Evolutionary conservation across 2,329 filamentous ascomycete genomes (phyloP).

Genomic region (Apiospora kogelbergensis): DNA sequence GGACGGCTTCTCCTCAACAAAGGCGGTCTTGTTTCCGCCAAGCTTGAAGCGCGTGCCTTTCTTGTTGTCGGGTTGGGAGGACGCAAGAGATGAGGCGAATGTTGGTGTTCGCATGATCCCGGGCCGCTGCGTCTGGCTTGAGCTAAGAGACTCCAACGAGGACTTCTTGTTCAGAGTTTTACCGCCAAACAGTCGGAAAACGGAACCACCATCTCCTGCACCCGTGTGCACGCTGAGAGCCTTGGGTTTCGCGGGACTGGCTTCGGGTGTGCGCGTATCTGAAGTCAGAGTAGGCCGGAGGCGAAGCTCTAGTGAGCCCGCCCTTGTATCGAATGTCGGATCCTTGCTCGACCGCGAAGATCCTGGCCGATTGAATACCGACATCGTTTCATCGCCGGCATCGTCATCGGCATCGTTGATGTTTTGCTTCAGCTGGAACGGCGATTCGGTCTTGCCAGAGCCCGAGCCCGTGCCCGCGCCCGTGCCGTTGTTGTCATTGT

Average conservation of each 20-base stretch:
- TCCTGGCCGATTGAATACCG: constrained; percentile 38
- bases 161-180: constrained; percentile 51
- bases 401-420: constrained; percentile 51
- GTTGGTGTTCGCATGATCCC: constrained; percentile 49
- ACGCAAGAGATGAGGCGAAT: constrained; percentile 41
- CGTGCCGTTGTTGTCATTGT: constrained; percentile 34
- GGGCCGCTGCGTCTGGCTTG: constrained; percentile 39
- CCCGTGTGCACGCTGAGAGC: constrained; percentile 48
- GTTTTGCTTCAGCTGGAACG: constrained; percentile 54
- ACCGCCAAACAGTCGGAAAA: constrained; percentile 53
- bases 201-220: constrained; percentile 36
- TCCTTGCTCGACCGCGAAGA: constrained; percentile 45
- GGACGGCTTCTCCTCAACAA: constrained; percentile 62
- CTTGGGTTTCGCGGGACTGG: constrained; percentile 42
- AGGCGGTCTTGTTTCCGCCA: constrained; percentile 47
- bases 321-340: constrained; percentile 57
- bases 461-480: constrained; percentile 36
- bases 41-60: constrained; percentile 57
- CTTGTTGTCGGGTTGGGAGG: constrained; percentile 40
- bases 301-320: constrained; percentile 77
- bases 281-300: constrained; percentile 79
- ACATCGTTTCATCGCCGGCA: constrained; percentile 39
- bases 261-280: constrained; percentile 38
- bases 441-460: constrained; percentile 57
- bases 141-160: constrained; percentile 56